phyloP scores from a whole-genome alignment of 495 filamentous ascomycete genomes.

The Schizothecium vesticola region DNA sequence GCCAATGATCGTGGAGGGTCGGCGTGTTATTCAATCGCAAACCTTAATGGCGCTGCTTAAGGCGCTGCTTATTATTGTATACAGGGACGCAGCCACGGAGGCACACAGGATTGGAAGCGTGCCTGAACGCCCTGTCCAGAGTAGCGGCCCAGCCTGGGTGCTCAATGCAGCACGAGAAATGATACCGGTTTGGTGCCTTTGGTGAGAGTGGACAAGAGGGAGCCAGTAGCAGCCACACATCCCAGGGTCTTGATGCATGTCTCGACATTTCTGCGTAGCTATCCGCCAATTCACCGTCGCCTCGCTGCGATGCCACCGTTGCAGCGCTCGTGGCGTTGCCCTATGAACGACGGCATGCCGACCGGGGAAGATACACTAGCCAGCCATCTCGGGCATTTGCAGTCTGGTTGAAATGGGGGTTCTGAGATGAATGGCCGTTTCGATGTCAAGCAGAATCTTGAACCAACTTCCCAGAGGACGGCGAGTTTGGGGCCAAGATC shows the following conservation, averaged over 20 bases:
- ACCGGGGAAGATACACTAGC: background rate
- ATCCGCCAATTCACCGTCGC: background rate
- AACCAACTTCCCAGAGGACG: background rate
- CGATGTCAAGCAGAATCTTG: background rate
- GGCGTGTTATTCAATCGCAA: conserved; percentile 15
- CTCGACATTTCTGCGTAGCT: conserved; percentile 2
- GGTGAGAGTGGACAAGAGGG: background rate
- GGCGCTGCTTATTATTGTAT: conserved; percentile 5
- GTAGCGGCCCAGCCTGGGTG: background rate
- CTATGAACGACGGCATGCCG: background rate
- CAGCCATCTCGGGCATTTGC: background rate
- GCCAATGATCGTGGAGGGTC: conserved; percentile 14
- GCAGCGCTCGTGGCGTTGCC: background rate
- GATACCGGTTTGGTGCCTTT: conserved; percentile 11
- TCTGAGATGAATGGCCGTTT: background rate
- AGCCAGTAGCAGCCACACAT: conserved; percentile 3
- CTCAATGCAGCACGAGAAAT: conserved; percentile 9
- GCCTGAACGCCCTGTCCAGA: background rate
- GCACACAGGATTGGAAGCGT: background rate
- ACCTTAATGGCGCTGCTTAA: too few species aligned
- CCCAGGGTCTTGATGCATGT: conserved; percentile 7
- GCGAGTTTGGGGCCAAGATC: background rate
- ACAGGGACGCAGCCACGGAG: background rate
- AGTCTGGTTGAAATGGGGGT: background rate
- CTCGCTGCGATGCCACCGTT: conserved; percentile 1